Evolutionary conservation across 2,329 filamentous ascomycete species (phyloP).

Genomic region (Macrophomina tecta): DNA sequence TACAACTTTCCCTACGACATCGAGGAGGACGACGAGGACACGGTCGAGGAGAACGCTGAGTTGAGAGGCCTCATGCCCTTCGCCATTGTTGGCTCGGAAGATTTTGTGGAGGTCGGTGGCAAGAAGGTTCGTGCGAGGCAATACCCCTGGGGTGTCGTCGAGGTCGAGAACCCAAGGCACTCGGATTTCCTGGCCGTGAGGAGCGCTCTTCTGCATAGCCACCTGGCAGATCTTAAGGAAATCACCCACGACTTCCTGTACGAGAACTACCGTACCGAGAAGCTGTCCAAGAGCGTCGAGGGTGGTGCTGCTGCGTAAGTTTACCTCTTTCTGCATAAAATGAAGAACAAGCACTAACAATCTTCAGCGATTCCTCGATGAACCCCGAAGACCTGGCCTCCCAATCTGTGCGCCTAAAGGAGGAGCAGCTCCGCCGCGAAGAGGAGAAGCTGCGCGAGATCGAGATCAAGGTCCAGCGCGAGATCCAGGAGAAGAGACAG

Average conservation of each 20-base stretch:
- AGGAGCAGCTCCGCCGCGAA: slow-evolving; percentile 97
- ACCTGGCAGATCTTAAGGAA: slow-evolving; percentile 97
- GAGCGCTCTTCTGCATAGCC: slow-evolving; percentile 94
- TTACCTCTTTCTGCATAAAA: background rate
- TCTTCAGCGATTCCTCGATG: slow-evolving; percentile 77
- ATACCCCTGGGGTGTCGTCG: slow-evolving; percentile 98
- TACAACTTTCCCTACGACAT: slow-evolving; percentile 99
- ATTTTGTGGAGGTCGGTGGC: slow-evolving; percentile 90
- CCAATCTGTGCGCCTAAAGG: slow-evolving; percentile 98
- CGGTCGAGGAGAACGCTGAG: slow-evolving; percentile 98
- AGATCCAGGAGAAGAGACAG: slow-evolving; percentile 99
- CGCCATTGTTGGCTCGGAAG: slow-evolving; percentile 97
- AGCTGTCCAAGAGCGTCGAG: slow-evolving; percentile 99
- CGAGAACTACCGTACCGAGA: slow-evolving; percentile 99
- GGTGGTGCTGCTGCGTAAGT: slow-evolving; percentile 87
- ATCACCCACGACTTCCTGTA: slow-evolving; percentile 99
- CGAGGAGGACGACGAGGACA: slow-evolving; percentile 99
- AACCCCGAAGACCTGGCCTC: slow-evolving; percentile 97
- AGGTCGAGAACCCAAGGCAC: slow-evolving; percentile 98
- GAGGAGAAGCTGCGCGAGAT: slow-evolving; percentile 99
- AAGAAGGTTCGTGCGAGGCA: slow-evolving; percentile 92
- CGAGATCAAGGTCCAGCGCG: slow-evolving; percentile 98
- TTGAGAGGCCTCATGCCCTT: slow-evolving; percentile 98
- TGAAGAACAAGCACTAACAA: slow-evolving; percentile 38
- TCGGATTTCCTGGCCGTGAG: slow-evolving; percentile 98